These are phyloP conservation scores for Cladorrhinum sp. DNA, from an alignment of 2,329 filamentous ascomycete genomes.

Conservation along the genomic window DNA sequence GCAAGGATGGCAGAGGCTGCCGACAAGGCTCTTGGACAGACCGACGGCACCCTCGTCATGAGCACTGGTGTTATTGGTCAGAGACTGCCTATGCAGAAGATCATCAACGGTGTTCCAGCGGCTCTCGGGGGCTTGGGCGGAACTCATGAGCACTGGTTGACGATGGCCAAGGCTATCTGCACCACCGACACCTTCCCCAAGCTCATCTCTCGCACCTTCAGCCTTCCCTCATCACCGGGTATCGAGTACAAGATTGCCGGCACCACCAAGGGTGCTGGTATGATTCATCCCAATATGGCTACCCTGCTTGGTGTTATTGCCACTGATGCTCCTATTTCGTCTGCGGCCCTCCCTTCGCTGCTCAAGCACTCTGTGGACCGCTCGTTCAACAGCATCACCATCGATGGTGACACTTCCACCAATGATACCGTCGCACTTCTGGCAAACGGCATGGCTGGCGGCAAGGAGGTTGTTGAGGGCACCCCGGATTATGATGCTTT, in stretches of 20 bases:
- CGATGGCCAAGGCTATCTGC: constrained; percentile 86
- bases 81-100: constrained; percentile 86
- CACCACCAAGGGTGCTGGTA: constrained; percentile 96
- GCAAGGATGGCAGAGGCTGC: constrained; percentile 76
- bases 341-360: constrained; percentile 63
- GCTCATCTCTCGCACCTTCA: constrained; percentile 80
- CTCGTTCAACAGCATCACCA: constrained; percentile 95
- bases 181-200: constrained; percentile 99
- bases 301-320: constrained; percentile 89
- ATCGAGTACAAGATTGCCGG: constrained; percentile 82
- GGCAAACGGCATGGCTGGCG: constrained; percentile 91
- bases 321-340: constrained; percentile 80
- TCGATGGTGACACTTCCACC: constrained; percentile 95
- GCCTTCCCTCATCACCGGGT: constrained; percentile 72
- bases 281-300: constrained; percentile 99
- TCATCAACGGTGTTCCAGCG: constrained; percentile 74
- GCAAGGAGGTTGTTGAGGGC: constrained; percentile 55
- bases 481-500: constrained; percentile 67
- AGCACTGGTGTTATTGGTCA: constrained; percentile 98
- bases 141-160: constrained; percentile 82
- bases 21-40: constrained; percentile 57
- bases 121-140: constrained; percentile 69
- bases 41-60: constrained; percentile 80
- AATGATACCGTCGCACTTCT: constrained; percentile 94
- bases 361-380: constrained; percentile 73